Base-by-base conservation (phyloP, 129 eudicot genomes). In the Lactuca saligna region DNA sequence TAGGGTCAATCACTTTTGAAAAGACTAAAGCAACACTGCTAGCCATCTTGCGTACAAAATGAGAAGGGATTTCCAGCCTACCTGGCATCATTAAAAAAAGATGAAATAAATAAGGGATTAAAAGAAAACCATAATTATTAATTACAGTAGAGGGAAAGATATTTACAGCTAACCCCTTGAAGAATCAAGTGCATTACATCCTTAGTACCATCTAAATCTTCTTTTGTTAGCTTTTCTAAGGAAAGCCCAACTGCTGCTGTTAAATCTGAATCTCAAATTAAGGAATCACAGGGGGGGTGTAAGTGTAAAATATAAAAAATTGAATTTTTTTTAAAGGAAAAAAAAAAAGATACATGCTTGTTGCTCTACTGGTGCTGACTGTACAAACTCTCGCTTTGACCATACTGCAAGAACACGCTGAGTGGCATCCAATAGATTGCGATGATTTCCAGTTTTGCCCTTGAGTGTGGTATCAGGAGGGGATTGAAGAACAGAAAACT, bases 191-290 rank as follows among this genome's bases (percentile, higher is more conserved):
- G 88, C 95, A 93, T 84, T 6, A 75, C 90, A 77, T 83, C 95
- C 83, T 87, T 87, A 62, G 79, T 80, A 69, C 92, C 81, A 77
- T 93, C 88, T 68, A 93, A 75, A 73, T 89, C 97, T 77, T 81
- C 95, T 80, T 82, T 93, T 44, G 83, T 63, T 87, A 93, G 89
- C 80, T 84, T 85, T 83, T 93, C 97, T 69, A 93, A 75, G 42
- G 80, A 79, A 82, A 93, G 90, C 42, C 98, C 98, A 72, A 85
- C 57, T 56, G 91, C 97, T n/a, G 98, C 97, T 65, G 97, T 93
- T 57, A 93, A 44, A 80, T 93, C 97, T 93, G 84, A 63, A 77
- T 64, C 70, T 71, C 61, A 65, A 49, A 68, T 84, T 71, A 92
- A 88, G 87, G 85, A 53, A 58, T 48, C 71, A 60, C 80, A 74